Evolutionary conservation across 305 asterid genomes (phyloP), one percentile per base, ranked within the genome.

Genomic region (Ajuga reptans): DNA sequence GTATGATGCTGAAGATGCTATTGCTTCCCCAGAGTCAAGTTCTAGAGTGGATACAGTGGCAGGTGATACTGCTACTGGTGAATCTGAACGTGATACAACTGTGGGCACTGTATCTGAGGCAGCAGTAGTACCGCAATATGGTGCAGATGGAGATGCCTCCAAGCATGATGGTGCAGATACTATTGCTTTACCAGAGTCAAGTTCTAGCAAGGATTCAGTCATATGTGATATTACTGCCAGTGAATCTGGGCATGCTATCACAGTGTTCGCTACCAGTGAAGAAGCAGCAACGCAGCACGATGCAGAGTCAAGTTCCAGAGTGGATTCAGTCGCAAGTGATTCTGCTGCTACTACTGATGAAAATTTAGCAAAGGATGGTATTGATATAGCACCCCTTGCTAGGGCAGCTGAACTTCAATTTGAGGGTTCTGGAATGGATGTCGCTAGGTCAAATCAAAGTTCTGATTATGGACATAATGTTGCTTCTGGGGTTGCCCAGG

Each of bases 241-340:
- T 69, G 89, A 75, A 80, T 73, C 95, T 49, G 90, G 79, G 58
- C 78, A 37, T 64, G 89, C 75, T 76, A 68, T 79, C 47, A 66
- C 69, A 41, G 71, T 59, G 12, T 81, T 61, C 72, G 43, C 67
- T 71, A 68, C 72, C 29, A 10, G 62, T 57, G 80, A 77, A 75
- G 74, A 68, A 14, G 79, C 72, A 5, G 74, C 33, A 54, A 68
- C 55, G 34, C 68, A 78, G 55, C 72, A 64, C 59, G 78, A 74
- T 66, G 73, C 69, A 52, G 88, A 81, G 61, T 77, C 79, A 9
- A 71, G 51, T 71, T 71, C 81, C 54, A 51, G 68, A 73, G 71
- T 77, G 67, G 85, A 78, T 73, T 37, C 81, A 53, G 63, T 55
- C 62, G 72, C 56, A 69, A 74, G 58, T 54, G 75, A 70, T 67